Conservation (phyloP, 2,329 filamentous ascomycete species). For the Pseudogymnoascus sp. region DNA sequence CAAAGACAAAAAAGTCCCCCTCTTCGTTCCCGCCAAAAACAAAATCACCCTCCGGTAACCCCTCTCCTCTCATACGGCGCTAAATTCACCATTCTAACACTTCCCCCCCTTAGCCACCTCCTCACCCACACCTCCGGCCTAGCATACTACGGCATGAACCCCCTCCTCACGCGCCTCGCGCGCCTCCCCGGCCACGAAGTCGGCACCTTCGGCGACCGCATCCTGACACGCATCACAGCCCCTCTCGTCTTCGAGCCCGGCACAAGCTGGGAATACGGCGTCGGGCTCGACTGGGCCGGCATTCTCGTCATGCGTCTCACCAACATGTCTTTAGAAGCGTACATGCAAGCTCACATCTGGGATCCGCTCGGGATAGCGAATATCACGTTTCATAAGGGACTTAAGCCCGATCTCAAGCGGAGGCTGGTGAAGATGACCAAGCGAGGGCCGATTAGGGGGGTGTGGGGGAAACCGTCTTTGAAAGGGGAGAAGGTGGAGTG, state of each 20-base stretch:
- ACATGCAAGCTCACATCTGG: constrained; percentile 22
- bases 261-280: constrained; percentile 51
- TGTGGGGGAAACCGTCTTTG: not conserved
- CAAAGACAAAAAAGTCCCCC: constrained; percentile 18
- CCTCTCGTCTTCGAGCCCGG: constrained; percentile 60
- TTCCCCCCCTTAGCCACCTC: constrained; percentile 18
- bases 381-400: constrained; percentile 23
- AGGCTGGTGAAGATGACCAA: constrained; percentile 18
- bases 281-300: constrained; percentile 47
- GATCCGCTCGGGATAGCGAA: constrained; percentile 19
- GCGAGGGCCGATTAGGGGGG: not conserved
- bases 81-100: constrained; percentile 12
- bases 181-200: constrained; percentile 3
- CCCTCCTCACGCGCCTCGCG: constrained; percentile 12
- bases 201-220: not conserved
- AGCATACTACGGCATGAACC: constrained; percentile 18
- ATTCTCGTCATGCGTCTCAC: constrained; percentile 38
- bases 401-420: constrained; percentile 15
- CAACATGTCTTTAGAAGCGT: constrained; percentile 16
- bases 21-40: constrained; percentile 14
- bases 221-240: not conserved
- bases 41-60: constrained; percentile 25
- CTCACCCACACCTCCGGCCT: constrained; percentile 25
- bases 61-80: too few species aligned
- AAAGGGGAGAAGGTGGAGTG: constrained; percentile 10